Evolutionary conservation across 2,329 filamentous ascomycete genomes (phyloP), one percentile per base, ranked within the genome.

Genomic region (Talaromyces sp.): DNA sequence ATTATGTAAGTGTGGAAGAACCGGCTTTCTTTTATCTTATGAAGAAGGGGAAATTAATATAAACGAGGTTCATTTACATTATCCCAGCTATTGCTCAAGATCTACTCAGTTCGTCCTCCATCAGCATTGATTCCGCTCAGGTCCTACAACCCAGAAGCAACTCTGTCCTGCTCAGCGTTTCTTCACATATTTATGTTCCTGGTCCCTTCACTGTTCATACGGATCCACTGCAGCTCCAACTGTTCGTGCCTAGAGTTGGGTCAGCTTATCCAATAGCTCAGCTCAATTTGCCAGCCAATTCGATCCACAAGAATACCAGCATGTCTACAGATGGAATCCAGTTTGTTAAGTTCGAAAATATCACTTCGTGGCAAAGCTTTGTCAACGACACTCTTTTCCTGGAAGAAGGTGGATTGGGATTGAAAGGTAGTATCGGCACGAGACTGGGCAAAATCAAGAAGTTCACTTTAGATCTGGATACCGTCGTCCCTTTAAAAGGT

Each of bases 11-110:
- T 19, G 6, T 11, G 26, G 14, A 38, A 31, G 38, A 7, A 56
- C 4, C 27, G 27, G 27, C 27, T 27, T 27, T 27, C 31, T 2
- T n/a, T 8, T 46, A 21, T 41, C 38, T 41, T 7, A 41, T 41
- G 38, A 41, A 41, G 27, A 27, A 27, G 27, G 27, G 26, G n/a
- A 7, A 55, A 5, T 17, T 21, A 17, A n/a, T 14, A 29, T 46
- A 32, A n/a, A n/a, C 6, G 54, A 78, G 76, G 59, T 77, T 78
- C 66, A 61, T 74, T 0, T 65, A 76, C 53, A 67, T 71, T 19
- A 69, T 78, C 7, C 76, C 76, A n/a, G 75, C 74, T 14, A 68
- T 78, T 32, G 75, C 76, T 0, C 76, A 77, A 51, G 62, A 68
- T 38, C 69, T 78, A 17, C 69, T 78, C 21, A 63, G 76, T 55